Evolutionary conservation across 2,329 filamentous ascomycete genomes (phyloP).

Genomic region (Nannizziopsis barbatae): DNA sequence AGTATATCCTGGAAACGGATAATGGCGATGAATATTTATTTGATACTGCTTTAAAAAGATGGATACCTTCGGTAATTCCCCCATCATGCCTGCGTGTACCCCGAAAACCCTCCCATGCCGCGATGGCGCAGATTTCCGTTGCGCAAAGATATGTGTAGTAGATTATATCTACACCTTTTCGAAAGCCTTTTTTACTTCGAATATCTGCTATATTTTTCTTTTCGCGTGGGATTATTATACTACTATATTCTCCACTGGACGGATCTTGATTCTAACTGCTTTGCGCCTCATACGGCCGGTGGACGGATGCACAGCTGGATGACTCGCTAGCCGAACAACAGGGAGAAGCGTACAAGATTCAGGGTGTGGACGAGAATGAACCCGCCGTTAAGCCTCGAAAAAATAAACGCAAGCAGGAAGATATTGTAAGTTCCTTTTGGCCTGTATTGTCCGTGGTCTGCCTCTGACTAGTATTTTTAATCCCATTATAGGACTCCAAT

Average conservation of each 20-base stretch:
- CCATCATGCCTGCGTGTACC: constrained; percentile 7
- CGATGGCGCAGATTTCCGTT: neutral
- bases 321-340: constrained; percentile 51
- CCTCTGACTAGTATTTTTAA: neutral
- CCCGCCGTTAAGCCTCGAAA: constrained; percentile 37
- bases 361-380: constrained; percentile 49
- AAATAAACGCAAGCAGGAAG: constrained; percentile 45
- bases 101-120: neutral
- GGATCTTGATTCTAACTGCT: constrained; percentile 25
- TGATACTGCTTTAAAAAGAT: constrained; percentile 57
- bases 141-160: neutral
- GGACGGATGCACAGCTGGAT: constrained; percentile 41
- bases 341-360: constrained; percentile 49
- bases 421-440: constrained; percentile 35
- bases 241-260: constrained; percentile 9
- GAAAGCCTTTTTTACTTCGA: neutral
- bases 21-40: constrained; percentile 79
- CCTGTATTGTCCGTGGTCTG: neutral
- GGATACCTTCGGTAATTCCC: constrained; percentile 54
- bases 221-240: constrained; percentile 1
- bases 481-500: constrained; percentile 17
- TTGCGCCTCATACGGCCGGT: constrained; percentile 18
- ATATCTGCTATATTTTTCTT: neutral
- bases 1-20: constrained; percentile 73
- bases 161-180: neutral